Evolutionary conservation across 2,329 filamentous ascomycete genomes (phyloP).

Genomic region (Trichophyton schoenleinii): DNA sequence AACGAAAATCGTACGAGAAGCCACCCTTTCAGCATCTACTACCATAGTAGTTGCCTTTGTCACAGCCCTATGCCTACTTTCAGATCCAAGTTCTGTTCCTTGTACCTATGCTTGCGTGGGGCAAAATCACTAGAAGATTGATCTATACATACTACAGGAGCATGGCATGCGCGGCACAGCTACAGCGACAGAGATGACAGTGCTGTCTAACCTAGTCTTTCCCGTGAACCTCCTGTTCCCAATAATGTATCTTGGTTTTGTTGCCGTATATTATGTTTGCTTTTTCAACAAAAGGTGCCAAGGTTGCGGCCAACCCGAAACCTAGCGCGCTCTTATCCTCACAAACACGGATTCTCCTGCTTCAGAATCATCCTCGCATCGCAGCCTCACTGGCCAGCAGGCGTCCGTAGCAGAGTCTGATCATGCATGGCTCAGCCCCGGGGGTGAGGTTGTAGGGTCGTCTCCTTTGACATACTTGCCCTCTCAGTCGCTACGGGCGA

Average conservation of each 20-base stretch:
- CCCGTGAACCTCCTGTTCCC: not conserved
- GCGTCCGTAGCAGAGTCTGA: not conserved
- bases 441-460: not conserved
- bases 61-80: not conserved
- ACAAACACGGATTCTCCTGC: not conserved
- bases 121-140: not conserved
- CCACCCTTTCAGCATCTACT: too few relatives aligned
- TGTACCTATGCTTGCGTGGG: not conserved
- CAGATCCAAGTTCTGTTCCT: not conserved
- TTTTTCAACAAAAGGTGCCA: not conserved
- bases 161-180: not conserved
- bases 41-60: too few relatives aligned
- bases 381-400: conserved; percentile 1
- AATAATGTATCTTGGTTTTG: not conserved
- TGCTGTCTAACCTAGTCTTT: not conserved
- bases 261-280: not conserved
- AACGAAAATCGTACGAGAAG: too few relatives aligned
- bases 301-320: conserved; percentile 1
- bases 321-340: not conserved
- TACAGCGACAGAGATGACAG: not conserved
- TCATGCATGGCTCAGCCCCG: not conserved
- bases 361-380: not conserved
- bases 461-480: not conserved
- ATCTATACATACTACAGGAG: not conserved
- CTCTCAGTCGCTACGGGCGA: not conserved